These are phyloP conservation scores for Lipomyces mesembrius DNA, from an alignment of 805 yeast genomes.

Conservation along the genomic window DNA sequence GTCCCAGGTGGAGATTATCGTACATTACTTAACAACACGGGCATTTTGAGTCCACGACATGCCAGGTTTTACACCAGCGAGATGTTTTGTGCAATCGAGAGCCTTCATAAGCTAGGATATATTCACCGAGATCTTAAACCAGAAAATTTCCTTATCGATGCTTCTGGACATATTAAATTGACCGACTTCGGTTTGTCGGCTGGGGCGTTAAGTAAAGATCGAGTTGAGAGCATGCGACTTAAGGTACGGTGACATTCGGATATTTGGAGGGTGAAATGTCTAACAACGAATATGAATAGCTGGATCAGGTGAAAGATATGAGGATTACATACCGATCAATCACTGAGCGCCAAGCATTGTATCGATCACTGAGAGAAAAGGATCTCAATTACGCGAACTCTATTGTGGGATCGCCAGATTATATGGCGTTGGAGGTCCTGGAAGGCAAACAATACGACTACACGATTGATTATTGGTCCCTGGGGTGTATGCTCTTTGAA, in stretches of 20 bases:
- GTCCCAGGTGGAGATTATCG: conserved; percentile 99
- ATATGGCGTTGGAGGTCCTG: conserved; percentile 96
- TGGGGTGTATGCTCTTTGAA: conserved; percentile 96
- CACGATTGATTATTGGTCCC: conserved; percentile 98
- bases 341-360: conserved; percentile 83
- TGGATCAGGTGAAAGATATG: conserved; percentile 74
- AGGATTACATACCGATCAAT: conserved; percentile 70
- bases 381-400: conserved; percentile 91
- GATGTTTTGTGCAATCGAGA: conserved; percentile 94
- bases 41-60: conserved; percentile 89
- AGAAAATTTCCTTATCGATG: conserved; percentile 80
- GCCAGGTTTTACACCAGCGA: conserved; percentile 94
- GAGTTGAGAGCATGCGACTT: conserved; percentile 89
- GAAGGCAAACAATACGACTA: conserved; percentile 93
- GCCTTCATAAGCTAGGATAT: conserved; percentile 91
- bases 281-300: conserved; percentile 41
- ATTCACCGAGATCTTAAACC: conserved; percentile 97
- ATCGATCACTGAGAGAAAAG: conserved; percentile 68
- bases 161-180: conserved; percentile 74
- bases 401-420: conserved; percentile 97
- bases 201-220: conserved; percentile 88
- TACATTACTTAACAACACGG: conserved; percentile 90
- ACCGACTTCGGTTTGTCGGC: conserved; percentile 98
- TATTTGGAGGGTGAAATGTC: neutral
- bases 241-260: conserved; percentile 46